Evolutionary conservation across 495 filamentous ascomycete species (phyloP).

Genomic region (Gamarada debralockiae): DNA sequence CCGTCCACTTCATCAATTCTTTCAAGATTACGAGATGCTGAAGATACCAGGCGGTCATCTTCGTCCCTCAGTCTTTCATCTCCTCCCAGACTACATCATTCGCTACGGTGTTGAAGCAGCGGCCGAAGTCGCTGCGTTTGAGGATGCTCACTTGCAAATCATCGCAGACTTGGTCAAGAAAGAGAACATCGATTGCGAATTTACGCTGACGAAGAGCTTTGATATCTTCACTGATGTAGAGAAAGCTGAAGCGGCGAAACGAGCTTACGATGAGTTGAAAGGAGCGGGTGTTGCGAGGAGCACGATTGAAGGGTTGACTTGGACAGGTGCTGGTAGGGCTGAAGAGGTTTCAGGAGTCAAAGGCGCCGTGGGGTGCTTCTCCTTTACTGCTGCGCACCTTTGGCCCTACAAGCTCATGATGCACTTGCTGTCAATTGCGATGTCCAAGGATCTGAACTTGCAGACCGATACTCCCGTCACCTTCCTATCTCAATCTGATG

Average conservation of each 20-base stretch:
- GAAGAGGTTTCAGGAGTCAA: conserved; percentile 37
- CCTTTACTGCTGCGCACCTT: conserved; percentile 56
- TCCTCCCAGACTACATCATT: conserved; percentile 39
- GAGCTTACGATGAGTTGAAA: conserved; percentile 1
- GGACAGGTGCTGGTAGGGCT: conserved; percentile 33
- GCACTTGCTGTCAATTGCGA: conserved; percentile 49
- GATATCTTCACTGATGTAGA: conserved; percentile 4
- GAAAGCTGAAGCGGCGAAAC: neutral
- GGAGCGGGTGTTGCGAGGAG: neutral
- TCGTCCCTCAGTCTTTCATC: conserved; percentile 52
- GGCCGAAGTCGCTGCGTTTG: conserved; percentile 47
- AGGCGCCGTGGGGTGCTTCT: conserved; percentile 40
- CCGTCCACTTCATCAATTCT: neutral
- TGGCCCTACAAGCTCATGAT: conserved; percentile 61
- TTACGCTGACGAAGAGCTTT: conserved; percentile 25
- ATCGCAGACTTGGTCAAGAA: conserved; percentile 47
- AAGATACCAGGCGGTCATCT: conserved; percentile 50
- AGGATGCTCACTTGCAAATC: conserved; percentile 49
- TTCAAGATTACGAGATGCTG: neutral
- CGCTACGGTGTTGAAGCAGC: conserved; percentile 38
- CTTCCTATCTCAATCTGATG: conserved; percentile 26
- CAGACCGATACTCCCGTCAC: conserved; percentile 58
- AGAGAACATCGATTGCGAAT: conserved; percentile 49
- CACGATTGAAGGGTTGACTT: conserved; percentile 39
- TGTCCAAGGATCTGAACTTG: conserved; percentile 52